Evolutionary conservation across 228 moss, liverwort and hornwort species (phyloP).

Genomic region (Sphagnum magellanicum): DNA sequence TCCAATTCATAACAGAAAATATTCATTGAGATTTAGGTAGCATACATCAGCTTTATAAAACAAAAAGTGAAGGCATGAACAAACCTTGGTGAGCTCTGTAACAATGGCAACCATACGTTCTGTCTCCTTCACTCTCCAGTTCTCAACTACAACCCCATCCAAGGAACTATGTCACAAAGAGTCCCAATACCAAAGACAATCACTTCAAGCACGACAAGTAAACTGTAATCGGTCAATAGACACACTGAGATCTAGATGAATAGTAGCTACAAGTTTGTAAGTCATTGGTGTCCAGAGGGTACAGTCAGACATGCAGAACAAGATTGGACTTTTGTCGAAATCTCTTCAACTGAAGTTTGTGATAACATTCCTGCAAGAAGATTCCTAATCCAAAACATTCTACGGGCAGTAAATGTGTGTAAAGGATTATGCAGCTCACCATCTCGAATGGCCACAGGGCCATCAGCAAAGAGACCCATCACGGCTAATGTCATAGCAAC

Average conservation of each 20-base stretch:
- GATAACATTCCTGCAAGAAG: no score
- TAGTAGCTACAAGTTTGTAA: no score
- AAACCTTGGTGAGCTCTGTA: conserved; percentile 71
- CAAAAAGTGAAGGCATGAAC: background rate
- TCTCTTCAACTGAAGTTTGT: no score
- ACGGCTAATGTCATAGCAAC: conserved; percentile 99
- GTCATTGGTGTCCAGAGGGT: no score
- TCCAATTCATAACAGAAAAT: background rate
- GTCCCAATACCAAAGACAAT: no score
- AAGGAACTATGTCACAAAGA: background rate
- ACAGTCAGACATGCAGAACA: no score
- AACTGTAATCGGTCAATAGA: no score
- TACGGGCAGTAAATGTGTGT: background rate
- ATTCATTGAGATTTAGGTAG: background rate
- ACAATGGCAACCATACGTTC: conserved; percentile 94
- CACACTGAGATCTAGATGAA: no score
- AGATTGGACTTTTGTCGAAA: no score
- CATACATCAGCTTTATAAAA: background rate
- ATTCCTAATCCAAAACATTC: background rate
- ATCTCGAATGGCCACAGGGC: conserved; percentile 71
- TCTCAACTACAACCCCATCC: conserved; percentile 62
- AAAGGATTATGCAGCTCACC: conserved; percentile 27
- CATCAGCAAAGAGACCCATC: conserved; percentile 73
- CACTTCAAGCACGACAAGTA: no score
- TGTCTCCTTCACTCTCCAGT: conserved; percentile 99